phyloP scores from a whole-genome alignment of 306 rosid species.

The Amphicarpaea edgeworthii region DNA sequence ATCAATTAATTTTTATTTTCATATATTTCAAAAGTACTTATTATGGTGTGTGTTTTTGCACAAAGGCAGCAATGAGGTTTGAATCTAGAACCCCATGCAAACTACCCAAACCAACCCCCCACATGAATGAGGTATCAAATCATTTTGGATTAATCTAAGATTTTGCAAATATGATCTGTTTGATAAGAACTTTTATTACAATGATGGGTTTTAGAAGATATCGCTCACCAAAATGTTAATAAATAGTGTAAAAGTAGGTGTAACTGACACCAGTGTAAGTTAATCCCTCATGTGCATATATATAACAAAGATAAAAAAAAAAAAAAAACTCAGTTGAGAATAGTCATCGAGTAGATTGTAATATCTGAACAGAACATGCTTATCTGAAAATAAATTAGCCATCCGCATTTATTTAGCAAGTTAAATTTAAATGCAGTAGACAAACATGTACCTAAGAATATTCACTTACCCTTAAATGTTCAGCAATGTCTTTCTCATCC shows the following conservation, averaged over 20 bases:
- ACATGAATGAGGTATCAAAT: no score
- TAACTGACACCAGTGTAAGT: no score
- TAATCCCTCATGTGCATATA: no score
- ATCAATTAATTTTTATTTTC: neutral
- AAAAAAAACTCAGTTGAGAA: no score
- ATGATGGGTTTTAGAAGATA: no score
- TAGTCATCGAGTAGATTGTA: neutral
- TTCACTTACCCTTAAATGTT: constrained; percentile 88
- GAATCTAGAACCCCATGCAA: neutral
- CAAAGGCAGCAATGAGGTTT: neutral
- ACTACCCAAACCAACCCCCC: no score
- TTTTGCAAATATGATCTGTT: neutral
- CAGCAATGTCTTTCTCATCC: constrained; percentile 98
- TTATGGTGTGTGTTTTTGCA: neutral
- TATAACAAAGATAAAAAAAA: no score
- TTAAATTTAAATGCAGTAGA: constrained; percentile 17
- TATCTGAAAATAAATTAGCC: neutral
- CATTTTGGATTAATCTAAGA: neutral
- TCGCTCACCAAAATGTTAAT: no score
- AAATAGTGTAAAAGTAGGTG: no score
- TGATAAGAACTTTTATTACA: no score
- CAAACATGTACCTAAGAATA: constrained; percentile 20
- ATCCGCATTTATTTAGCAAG: constrained; percentile 6
- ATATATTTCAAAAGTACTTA: neutral
- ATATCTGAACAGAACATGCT: constrained; percentile 13